Base-by-base conservation (phyloP, 2,329 filamentous ascomycete genomes). In the Cladosporium sphaerospermum region DNA sequence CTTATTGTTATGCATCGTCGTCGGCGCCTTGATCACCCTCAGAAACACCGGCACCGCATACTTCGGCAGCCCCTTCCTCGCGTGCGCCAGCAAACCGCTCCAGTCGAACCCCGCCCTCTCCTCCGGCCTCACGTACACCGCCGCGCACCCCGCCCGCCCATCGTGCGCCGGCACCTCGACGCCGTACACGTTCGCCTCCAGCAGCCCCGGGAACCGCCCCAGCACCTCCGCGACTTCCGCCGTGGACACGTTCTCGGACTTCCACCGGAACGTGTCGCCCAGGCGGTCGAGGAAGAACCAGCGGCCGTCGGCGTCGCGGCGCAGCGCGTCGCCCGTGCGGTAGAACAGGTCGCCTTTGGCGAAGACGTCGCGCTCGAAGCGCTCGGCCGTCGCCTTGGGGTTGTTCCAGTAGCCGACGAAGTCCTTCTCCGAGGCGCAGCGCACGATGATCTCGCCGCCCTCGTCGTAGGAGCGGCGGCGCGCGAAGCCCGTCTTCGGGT, bases 31-130 rank as follows among this genome's bases (percentile, higher is more conserved):
- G 18, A 86, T 76, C 14, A 88, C 68, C 1, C 86, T 75, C 40
- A 90, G 62, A 70, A 91, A 91, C 2, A 89, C 70, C 0, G 88
- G 88, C 1, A 91, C 85, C 0, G 87, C 88, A 62, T 90, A 91
- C 57, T 77, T 78, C 0, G 88, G 87, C 18, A 91, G 72, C 47
- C 80, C 75, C 11, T 75, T 73, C 6, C 79, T 76, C 2, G 77
- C 75, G 62, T 85, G 78, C 56, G 73, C 75, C 45, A 87, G 69
- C 9, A 90, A 71, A 0, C 71, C 80, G 9, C 73, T 69, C 63
- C 81, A 87, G 65, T 85, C 77, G 56, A 87, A 86, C 0, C 56
- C 67, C 0, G 69, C 64, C 31, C 71, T 71, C 1, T 72, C 67
- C 1, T 69, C 71, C 1, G 78, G 74, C 4, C 77, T 76, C 44